Evolutionary conservation across 495 filamentous ascomycete species (phyloP).

Genomic region (Trichoderma asperelloides): DNA sequence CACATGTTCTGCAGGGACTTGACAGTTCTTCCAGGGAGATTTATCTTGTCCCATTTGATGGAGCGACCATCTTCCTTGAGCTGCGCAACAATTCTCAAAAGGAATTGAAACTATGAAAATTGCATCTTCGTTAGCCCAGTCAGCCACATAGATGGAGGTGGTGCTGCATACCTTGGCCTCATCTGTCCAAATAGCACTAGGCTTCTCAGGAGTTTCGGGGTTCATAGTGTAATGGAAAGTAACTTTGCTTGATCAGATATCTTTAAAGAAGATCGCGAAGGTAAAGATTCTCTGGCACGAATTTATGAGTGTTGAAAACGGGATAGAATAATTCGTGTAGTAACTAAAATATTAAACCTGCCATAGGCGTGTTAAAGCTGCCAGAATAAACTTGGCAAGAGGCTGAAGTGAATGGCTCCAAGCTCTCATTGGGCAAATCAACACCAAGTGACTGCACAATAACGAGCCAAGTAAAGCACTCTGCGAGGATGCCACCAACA

Average conservation of each 20-base stretch:
- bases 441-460: neutral
- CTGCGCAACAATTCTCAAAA: constrained; percentile 21
- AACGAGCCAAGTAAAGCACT: neutral
- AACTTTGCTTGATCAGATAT: neutral
- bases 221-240: no score
- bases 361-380: neutral
- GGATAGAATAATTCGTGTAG: neutral
- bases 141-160: neutral
- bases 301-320: neutral
- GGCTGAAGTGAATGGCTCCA: neutral
- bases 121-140: neutral
- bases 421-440: neutral
- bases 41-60: constrained; percentile 9
- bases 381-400: neutral
- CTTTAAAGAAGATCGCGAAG: neutral
- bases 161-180: constrained; percentile 6
- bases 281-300: neutral
- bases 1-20: constrained; percentile 16
- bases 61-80: constrained; percentile 11
- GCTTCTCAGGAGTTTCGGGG: neutral
- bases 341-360: neutral
- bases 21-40: constrained; percentile 20
- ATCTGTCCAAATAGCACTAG: neutral
- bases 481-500: no score
- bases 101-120: constrained; percentile 19